Evolutionary conservation across 148 eudicot genomes (phyloP).

Genomic region (Amaranthus hypochondriacus): DNA sequence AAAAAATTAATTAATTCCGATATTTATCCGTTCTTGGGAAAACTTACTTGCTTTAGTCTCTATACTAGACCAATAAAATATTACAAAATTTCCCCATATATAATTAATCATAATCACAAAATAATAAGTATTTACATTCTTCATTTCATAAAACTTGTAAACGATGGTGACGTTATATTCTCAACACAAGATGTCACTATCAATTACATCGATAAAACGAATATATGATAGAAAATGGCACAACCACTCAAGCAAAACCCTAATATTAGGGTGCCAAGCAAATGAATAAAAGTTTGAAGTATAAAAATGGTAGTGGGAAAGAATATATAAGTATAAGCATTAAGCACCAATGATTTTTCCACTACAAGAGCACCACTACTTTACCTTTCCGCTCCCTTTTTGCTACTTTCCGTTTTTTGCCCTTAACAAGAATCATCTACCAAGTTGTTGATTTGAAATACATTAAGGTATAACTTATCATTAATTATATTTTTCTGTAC

Average conservation of each 20-base stretch:
- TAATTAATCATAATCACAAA: too few species aligned
- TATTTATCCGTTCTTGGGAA: too few species aligned
- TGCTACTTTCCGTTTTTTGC: constrained; percentile 9
- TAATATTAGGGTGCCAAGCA: not conserved
- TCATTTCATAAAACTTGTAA: too few species aligned
- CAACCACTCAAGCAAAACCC: constrained; percentile 5
- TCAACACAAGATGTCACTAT: too few species aligned
- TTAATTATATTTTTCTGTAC: not conserved
- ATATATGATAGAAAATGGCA: too few species aligned
- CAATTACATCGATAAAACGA: too few species aligned
- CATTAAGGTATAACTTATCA: not conserved
- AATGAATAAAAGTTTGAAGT: not conserved
- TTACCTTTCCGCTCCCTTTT: constrained; percentile 8
- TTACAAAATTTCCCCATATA: too few species aligned
- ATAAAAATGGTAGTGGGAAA: not conserved
- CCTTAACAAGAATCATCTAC: not conserved
- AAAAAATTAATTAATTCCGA: too few species aligned
- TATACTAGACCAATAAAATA: too few species aligned
- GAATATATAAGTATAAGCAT: not conserved
- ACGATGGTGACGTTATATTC: too few species aligned
- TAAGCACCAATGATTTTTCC: constrained; percentile 8
- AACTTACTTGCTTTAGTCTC: too few species aligned
- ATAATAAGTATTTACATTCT: too few species aligned
- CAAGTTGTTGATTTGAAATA: not conserved
- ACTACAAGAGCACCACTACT: not conserved